These are phyloP conservation scores for Mortierella sp. DNA, from an alignment of 371 early-diverging fungal species.

Conservation along the genomic window DNA sequence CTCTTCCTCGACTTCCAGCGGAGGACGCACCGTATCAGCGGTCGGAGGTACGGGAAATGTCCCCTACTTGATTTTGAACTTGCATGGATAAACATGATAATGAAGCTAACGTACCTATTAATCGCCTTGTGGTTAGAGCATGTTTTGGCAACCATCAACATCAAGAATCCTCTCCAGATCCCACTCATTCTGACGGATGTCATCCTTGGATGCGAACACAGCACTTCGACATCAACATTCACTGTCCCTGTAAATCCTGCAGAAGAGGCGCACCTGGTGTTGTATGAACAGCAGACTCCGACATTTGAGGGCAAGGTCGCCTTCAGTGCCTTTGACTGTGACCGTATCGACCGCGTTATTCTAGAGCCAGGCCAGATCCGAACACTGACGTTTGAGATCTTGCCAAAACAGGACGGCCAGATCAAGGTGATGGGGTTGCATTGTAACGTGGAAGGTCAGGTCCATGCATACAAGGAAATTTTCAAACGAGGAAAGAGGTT, in stretches of 20 bases:
- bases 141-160: conserved; percentile 35
- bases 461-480: conserved; percentile 78
- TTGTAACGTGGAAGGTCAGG: conserved; percentile 79
- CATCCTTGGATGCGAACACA: conserved; percentile 68
- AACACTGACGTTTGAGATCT: conserved; percentile 73
- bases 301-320: conserved; percentile 39
- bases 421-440: conserved; percentile 79
- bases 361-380: conserved; percentile 46
- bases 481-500: conserved; percentile 77
- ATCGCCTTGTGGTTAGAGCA: conserved; percentile 25
- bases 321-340: conserved; percentile 43
- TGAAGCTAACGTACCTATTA: too few relatives aligned
- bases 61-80: too few relatives aligned
- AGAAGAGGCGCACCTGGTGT: conserved; percentile 46
- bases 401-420: conserved; percentile 80
- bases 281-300: conserved; percentile 49
- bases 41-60: conserved; percentile 34
- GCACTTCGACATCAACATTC: conserved; percentile 54
- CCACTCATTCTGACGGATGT: conserved; percentile 60
- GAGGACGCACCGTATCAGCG: conserved; percentile 40
- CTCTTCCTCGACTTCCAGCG: conserved; percentile 12
- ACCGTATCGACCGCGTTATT: conserved; percentile 47
- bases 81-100: not conserved
- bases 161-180: conserved; percentile 53
- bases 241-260: conserved; percentile 46